These are phyloP conservation scores for Tephrocybe sp. DNA, from an alignment of 768 basidiomycete genomes.

Conservation along the genomic window DNA sequence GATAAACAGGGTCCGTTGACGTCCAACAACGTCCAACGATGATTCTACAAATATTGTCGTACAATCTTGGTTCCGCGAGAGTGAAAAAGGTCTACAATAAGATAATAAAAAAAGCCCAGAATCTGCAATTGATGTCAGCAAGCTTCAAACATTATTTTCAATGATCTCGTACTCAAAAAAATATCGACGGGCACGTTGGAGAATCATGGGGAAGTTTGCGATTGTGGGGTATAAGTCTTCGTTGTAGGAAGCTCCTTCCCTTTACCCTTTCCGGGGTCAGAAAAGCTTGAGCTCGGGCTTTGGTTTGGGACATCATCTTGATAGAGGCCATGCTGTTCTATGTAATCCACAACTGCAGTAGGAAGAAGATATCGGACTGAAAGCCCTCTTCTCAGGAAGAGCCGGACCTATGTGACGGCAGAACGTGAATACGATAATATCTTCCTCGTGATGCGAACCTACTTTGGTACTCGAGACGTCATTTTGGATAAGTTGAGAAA, in stretches of 20 bases:
- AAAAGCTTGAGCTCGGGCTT: conserved; percentile 12
- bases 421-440: background rate
- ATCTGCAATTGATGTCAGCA: conserved; percentile 5
- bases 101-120: conserved; percentile 6
- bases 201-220: conserved; percentile 18
- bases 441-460: background rate
- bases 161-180: conserved; percentile 3
- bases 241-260: conserved; percentile 29
- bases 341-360: conserved; percentile 89
- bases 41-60: conserved; percentile 16
- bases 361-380: conserved; percentile 91
- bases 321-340: conserved; percentile 79
- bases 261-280: conserved; percentile 30
- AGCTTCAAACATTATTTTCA: background rate
- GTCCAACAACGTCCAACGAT: background rate
- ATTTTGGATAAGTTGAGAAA: conserved; percentile 94
- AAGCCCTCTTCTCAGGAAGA: conserved; percentile 76
- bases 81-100: conserved; percentile 12
- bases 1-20: conserved; percentile 1
- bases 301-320: conserved; percentile 49
- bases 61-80: conserved; percentile 13
- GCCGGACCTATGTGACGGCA: conserved; percentile 40
- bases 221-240: conserved; percentile 22
- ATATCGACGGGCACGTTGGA: background rate
- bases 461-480: conserved; percentile 96